phyloP scores from a whole-genome alignment of 1,139 yeast species.

The Candida tropicalis region DNA sequence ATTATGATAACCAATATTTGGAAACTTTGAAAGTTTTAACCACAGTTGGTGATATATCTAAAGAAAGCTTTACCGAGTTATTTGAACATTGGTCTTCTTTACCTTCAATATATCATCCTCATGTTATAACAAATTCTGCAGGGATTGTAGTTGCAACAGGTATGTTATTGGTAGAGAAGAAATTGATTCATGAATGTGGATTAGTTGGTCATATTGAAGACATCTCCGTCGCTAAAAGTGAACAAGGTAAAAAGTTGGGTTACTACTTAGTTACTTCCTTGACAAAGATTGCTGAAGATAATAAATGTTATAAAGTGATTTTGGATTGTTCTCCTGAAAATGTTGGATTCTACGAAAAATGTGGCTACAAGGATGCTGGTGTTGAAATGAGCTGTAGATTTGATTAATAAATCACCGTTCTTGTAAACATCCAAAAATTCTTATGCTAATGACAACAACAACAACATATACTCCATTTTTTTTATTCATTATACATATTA shows the following conservation, averaged over 20 bases:
- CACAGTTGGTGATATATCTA: conserved; percentile 60
- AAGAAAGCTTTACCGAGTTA: conserved; percentile 42
- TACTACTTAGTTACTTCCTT: conserved; percentile 62
- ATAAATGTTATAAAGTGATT: conserved; percentile 85
- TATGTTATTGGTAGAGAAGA: conserved; percentile 56
- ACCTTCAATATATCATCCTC: conserved; percentile 54
- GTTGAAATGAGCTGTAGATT: conserved; percentile 63
- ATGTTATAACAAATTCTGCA: conserved; percentile 56
- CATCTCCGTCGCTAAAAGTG: conserved; percentile 73
- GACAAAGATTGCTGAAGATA: conserved; percentile 56
- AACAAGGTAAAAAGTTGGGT: conserved; percentile 88
- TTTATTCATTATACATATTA: not conserved
- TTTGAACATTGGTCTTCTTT: conserved; percentile 51
- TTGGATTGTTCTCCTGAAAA: conserved; percentile 86
- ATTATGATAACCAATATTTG: conserved; percentile 51
- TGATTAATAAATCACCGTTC: conserved; percentile 8
- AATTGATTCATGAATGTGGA: conserved; percentile 77
- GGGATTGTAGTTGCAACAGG: conserved; percentile 53
- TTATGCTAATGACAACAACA: not conserved
- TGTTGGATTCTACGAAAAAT: conserved; percentile 85
- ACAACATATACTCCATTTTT: not conserved
- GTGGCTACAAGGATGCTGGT: conserved; percentile 70
- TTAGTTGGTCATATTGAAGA: conserved; percentile 94
- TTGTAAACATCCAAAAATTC: not conserved
- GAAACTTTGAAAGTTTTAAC: conserved; percentile 59